Evolutionary conservation across 371 early-diverging fungal genomes (phyloP), one percentile per base, ranked within the genome.

Genomic region (Basidiobolus meristosporus): DNA sequence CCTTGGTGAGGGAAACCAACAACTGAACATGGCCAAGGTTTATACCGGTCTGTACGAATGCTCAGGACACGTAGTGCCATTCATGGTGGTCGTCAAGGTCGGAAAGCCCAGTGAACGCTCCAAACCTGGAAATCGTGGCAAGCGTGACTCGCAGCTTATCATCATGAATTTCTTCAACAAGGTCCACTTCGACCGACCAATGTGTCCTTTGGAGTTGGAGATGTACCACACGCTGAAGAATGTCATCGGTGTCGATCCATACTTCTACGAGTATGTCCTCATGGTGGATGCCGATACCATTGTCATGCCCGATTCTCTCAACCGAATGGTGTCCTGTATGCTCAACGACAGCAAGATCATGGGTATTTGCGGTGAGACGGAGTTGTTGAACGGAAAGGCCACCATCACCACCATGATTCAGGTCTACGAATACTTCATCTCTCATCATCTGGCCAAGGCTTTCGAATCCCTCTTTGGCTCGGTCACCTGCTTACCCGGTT

Each of bases 71-170:
- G 72, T 80, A 31, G 82, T 93, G 3, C 95, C 97, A 0, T 96
- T 87, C 47, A 62, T 98, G 42, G 89, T 97, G 0, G 69, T 98
- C 2, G 89, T 81, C 59, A 98, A 98, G 68, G 76, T 76, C 32
- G 98, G 98, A 38, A 72, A 68, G 22, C 75, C 80, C 0, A 67
- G 65, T 16, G 85, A 86, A 54, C 67, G 73, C 41, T 64, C 67
- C 39, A 83, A 79, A 52, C 77, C 90, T 7, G 97, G 95, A n/a
- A 99, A 99, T 57, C 68, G 99, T 33, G 99, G 99, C 50, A 99
- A 99, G 69, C 84, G 99, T 52, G 99, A 99, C 65, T 91, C 96
- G 21, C 99, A 99, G 68, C 77, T 99, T 59, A 77, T 99, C 40
- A 75, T 89, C 48, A 98, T 99, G 99, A 70, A 82, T 38, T 99